Conservation (phyloP, 352 stramenopile genomes). For the Phytophthora meadii region DNA sequence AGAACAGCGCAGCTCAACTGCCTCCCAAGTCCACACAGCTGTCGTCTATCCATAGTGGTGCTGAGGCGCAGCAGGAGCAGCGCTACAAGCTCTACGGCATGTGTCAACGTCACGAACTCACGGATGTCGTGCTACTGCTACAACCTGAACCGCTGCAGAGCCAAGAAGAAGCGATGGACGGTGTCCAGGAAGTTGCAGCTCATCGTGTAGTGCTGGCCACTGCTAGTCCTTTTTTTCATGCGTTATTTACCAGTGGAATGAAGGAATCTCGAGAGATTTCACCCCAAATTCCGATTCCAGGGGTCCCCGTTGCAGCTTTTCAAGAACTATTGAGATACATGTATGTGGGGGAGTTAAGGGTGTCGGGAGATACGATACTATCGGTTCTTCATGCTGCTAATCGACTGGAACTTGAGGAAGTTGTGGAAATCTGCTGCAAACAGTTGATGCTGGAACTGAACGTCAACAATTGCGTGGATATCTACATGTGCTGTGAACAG, state of each 20-base stretch:
- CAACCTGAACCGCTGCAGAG: slow-evolving; percentile 31
- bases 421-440: slow-evolving; percentile 77
- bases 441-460: slow-evolving; percentile 77
- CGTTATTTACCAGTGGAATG: slow-evolving; percentile 82
- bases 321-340: slow-evolving; percentile 68
- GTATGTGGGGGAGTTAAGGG: slow-evolving; percentile 66
- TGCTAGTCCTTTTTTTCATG: slow-evolving; percentile 75
- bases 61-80: slow-evolving; percentile 36
- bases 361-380: slow-evolving; percentile 68
- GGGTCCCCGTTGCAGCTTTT: slow-evolving; percentile 54
- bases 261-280: slow-evolving; percentile 46
- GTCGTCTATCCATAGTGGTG: slow-evolving; percentile 19
- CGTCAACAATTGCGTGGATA: slow-evolving; percentile 75
- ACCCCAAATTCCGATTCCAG: slow-evolving; percentile 57
- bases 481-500: slow-evolving; percentile 70
- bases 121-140: slow-evolving; percentile 71
- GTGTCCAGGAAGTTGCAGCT: slow-evolving; percentile 45
- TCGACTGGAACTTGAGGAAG: slow-evolving; percentile 71
- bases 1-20: slow-evolving; percentile 29
- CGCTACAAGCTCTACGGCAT: slow-evolving; percentile 57
- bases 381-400: slow-evolving; percentile 70
- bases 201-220: slow-evolving; percentile 72
- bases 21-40: not conserved
- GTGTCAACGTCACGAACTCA: slow-evolving; percentile 55
- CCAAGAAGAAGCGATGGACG: slow-evolving; percentile 2